A percentile compares a stretch with the other conserved stretches of the same genome.
Conservation (phyloP, 2,329 filamentous ascomycete species). For the Annulohypoxylon truncatum region DNA sequence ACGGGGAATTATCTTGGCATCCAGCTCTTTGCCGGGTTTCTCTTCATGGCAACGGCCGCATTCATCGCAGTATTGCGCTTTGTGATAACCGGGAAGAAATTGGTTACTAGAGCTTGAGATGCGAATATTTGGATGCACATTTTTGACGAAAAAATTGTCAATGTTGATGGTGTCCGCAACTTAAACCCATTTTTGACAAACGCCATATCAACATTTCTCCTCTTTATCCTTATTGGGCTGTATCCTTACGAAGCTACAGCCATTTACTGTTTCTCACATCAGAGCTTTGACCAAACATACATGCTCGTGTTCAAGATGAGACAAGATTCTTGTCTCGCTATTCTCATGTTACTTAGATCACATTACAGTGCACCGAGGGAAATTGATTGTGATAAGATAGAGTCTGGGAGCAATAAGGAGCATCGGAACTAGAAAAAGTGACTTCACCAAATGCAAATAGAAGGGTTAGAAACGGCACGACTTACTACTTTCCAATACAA, state of each 20-base stretch:
- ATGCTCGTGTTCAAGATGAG: background rate
- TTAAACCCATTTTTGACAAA: background rate
- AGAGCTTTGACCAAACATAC: background rate
- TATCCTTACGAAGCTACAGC: background rate
- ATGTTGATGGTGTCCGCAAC: background rate
- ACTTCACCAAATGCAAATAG: background rate
- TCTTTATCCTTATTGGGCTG: background rate
- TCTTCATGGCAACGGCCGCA: constrained; percentile 41
- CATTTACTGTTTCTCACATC: background rate
- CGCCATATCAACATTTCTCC: background rate
- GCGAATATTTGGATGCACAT: background rate
- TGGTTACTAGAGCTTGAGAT: constrained; percentile 28
- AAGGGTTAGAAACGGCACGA: background rate
- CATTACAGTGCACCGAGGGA: background rate
- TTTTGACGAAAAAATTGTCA: background rate
- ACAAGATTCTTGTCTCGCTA: background rate
- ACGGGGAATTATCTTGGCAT: constrained; percentile 46
- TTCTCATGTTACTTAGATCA: background rate
- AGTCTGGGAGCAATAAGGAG: background rate
- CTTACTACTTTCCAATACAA: too few species aligned
- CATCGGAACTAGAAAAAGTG: background rate
- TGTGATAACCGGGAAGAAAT: constrained; percentile 29
- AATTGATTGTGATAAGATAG: background rate
- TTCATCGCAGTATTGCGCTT: constrained; percentile 35
- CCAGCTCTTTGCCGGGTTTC: constrained; percentile 48